Percentiles rank a stretch among this genome's conserved stretches.
Conservation (phyloP, 2,329 filamentous ascomycete species). For the Coniochaeta prunicola region DNA sequence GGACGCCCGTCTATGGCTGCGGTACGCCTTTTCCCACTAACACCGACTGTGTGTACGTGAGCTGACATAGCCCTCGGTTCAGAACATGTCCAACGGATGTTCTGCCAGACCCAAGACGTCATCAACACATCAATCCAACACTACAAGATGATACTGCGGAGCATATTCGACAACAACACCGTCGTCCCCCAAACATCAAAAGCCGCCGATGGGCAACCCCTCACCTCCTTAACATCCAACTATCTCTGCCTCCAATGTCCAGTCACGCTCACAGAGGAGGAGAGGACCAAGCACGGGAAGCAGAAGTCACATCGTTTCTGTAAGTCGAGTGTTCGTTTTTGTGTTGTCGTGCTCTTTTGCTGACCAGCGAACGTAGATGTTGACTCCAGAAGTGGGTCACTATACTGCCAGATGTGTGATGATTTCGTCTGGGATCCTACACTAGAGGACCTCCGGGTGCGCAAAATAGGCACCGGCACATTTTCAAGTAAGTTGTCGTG, state of each 20-base stretch:
- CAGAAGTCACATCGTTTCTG: conserved; percentile 69
- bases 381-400: conserved; percentile 65
- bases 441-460: conserved; percentile 65
- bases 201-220: conserved; percentile 43
- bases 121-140: conserved; percentile 63
- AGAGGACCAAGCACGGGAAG: conserved; percentile 58
- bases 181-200: conserved; percentile 61
- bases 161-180: conserved; percentile 61
- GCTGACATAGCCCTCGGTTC: conserved; percentile 18
- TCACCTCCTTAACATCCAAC: conserved; percentile 59
- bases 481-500: conserved; percentile 48
- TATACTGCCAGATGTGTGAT: conserved; percentile 77
- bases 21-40: conserved; percentile 34
- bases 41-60: background rate
- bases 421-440: conserved; percentile 80
- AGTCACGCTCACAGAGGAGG: conserved; percentile 57
- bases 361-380: conserved; percentile 49
- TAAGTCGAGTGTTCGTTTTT: conserved; percentile 30
- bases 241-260: conserved; percentile 71
- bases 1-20: conserved; percentile 56
- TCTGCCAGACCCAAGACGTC: conserved; percentile 53
- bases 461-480: conserved; percentile 60
- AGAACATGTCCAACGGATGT: conserved; percentile 68
- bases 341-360: conserved; percentile 4
- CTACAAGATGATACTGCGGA: conserved; percentile 65